These are phyloP conservation scores for Starmerella bombi DNA, from an alignment of 805 yeast species.

Conservation along the genomic window DNA sequence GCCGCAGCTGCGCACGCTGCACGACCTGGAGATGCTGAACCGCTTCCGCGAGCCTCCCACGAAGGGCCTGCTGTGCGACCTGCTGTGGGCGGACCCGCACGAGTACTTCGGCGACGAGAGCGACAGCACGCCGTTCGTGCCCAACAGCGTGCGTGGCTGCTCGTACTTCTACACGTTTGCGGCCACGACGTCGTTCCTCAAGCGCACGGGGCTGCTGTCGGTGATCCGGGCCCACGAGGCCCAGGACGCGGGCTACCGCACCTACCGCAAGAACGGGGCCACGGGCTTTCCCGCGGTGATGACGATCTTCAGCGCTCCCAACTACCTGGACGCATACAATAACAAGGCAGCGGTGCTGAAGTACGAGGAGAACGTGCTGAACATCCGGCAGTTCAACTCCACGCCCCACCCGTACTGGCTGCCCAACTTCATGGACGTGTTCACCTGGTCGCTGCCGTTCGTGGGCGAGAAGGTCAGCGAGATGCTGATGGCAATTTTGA, in stretches of 20 bases:
- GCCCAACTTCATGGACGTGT: conserved; percentile 94
- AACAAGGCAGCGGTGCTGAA: conserved; percentile 92
- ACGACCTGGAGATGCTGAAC: conserved; percentile 55
- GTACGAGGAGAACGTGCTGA: conserved; percentile 85
- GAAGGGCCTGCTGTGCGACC: conserved; percentile 83
- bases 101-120: conserved; percentile 65
- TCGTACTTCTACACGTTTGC: conserved; percentile 77
- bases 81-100: conserved; percentile 93
- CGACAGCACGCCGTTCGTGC: conserved; percentile 34
- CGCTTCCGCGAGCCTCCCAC: conserved; percentile 91
- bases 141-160: conserved; percentile 76
- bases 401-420: conserved; percentile 95
- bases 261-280: conserved; percentile 72
- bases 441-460: conserved; percentile 94
- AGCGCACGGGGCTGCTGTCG: conserved; percentile 64
- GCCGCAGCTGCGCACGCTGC: conserved; percentile 60
- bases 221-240: conserved; percentile 94
- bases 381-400: conserved; percentile 83
- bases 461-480: conserved; percentile 94
- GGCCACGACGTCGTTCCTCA: conserved; percentile 68
- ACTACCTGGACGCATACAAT: conserved; percentile 80
- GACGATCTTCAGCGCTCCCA: conserved; percentile 91
- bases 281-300: conserved; percentile 82
- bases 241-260: conserved; percentile 92
- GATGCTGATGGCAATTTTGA: conserved; percentile 76